Percentiles rank a stretch among this genome's conserved stretches.
These are phyloP conservation scores for Brassica carinata DNA, from an alignment of 345 rosid species.

Conservation along the genomic window DNA sequence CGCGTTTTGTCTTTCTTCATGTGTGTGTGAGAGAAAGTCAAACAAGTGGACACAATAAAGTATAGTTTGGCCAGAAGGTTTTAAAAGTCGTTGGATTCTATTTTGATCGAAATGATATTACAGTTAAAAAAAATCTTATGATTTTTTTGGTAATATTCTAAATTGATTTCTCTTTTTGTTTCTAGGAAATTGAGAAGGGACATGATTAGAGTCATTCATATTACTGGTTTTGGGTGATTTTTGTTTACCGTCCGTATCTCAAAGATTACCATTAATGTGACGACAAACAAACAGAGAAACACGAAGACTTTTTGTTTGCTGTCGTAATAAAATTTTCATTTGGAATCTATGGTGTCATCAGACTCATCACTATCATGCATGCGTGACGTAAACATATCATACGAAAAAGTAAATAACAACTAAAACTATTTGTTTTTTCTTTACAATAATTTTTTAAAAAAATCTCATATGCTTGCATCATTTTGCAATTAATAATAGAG, in stretches of 20 bases:
- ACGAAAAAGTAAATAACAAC: not conserved
- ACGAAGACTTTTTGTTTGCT: not conserved
- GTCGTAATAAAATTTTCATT: not conserved
- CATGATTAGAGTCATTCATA: not conserved
- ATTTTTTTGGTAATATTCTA: constrained; percentile 20
- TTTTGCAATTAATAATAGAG: not conserved
- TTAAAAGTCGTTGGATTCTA: constrained; percentile 35
- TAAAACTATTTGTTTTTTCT: not conserved
- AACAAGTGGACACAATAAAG: constrained; percentile 15
- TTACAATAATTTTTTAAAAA: not conserved
- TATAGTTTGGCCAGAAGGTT: constrained; percentile 26
- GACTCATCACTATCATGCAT: constrained; percentile 2
- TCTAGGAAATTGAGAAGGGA: not conserved
- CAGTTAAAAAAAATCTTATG: not conserved
- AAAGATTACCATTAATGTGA: not conserved
- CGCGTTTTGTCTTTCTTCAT: constrained; percentile 7
- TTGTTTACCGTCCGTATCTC: constrained; percentile 9
- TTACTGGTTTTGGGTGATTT: constrained; percentile 15
- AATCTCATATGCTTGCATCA: not conserved
- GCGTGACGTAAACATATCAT: not conserved
- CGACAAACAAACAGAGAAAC: constrained; percentile 30
- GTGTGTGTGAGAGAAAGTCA: constrained; percentile 31
- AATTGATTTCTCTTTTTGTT: not conserved
- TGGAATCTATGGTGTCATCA: not conserved
- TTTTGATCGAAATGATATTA: constrained; percentile 5